These are phyloP conservation scores for Hypomontagnella submonticulosa DNA, from an alignment of 495 filamentous ascomycete species.

Conservation along the genomic window DNA sequence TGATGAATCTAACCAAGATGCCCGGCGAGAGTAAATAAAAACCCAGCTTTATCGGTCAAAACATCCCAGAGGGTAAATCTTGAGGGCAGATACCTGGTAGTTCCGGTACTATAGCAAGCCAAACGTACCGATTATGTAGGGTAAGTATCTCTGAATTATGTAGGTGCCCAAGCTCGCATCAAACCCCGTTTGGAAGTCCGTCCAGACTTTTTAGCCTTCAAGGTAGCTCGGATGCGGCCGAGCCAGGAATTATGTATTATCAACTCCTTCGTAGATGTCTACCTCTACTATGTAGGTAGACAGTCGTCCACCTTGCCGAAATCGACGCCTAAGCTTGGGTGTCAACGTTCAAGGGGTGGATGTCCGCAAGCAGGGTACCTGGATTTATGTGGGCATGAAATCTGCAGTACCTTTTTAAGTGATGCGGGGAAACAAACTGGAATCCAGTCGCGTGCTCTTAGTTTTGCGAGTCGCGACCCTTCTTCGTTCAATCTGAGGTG, in stretches of 20 bases:
- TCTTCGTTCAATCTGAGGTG: conserved; percentile 13
- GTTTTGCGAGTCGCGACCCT: conserved; percentile 3
- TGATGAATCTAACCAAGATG: not conserved
- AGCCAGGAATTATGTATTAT: not conserved
- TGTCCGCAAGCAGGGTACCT: not conserved
- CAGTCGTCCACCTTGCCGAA: conserved; percentile 7
- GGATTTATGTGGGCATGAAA: conserved; percentile 15
- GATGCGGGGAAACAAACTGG: conserved; percentile 33
- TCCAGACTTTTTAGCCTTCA: not conserved
- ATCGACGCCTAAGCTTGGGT: conserved; percentile 19
- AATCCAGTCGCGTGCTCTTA: conserved; percentile 23
- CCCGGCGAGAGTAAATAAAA: conserved; percentile 6
- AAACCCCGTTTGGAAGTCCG: conserved; percentile 5
- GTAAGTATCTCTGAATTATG: not conserved
- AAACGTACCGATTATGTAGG: not conserved
- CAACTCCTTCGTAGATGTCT: not conserved
- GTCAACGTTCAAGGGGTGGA: conserved; percentile 9
- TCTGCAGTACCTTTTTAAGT: conserved; percentile 19
- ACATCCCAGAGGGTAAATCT: not conserved
- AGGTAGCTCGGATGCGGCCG: conserved; percentile 1
- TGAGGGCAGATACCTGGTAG: not conserved
- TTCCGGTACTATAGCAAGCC: not conserved
- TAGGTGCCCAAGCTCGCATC: conserved; percentile 6
- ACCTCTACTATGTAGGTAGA: conserved; percentile 6
- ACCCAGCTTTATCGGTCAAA: not conserved